These are phyloP conservation scores for Nitzschia putrida DNA, from an alignment of 108 stramenopile genomes.

Conservation along the genomic window DNA sequence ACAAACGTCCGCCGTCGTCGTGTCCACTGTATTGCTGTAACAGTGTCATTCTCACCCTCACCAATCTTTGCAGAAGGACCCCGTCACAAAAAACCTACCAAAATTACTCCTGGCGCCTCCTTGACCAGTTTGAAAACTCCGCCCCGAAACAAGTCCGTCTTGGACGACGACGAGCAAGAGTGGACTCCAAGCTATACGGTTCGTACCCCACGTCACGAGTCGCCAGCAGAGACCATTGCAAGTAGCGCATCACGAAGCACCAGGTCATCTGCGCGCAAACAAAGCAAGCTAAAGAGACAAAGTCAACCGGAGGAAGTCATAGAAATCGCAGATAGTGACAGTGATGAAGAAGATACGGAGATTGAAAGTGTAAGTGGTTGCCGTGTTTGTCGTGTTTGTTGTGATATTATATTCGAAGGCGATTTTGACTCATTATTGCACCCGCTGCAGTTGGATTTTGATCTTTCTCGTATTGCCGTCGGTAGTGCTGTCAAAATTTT, in stretches of 20 bases:
- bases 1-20: no score
- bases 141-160: no score
- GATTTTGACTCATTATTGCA: neutral
- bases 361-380: neutral
- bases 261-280: neutral
- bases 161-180: no score
- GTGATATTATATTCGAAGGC: neutral
- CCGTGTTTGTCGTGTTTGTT: neutral
- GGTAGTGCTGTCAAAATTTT: slow-evolving; percentile 44
- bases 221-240: no score
- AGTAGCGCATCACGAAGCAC: no score
- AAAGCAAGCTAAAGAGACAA: neutral
- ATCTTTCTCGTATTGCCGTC: slow-evolving; percentile 55
- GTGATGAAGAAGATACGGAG: slow-evolving; percentile 15
- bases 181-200: no score
- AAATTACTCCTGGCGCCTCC: no score
- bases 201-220: no score
- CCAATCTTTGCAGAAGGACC: no score
- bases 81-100: no score
- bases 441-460: slow-evolving; percentile 12
- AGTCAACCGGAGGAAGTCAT: neutral
- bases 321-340: slow-evolving; percentile 21
- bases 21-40: neutral
- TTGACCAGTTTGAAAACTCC: no score
- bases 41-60: no score